phyloP scores from a whole-genome alignment of 768 basidiomycete species.

The Boletus rex-veris region DNA sequence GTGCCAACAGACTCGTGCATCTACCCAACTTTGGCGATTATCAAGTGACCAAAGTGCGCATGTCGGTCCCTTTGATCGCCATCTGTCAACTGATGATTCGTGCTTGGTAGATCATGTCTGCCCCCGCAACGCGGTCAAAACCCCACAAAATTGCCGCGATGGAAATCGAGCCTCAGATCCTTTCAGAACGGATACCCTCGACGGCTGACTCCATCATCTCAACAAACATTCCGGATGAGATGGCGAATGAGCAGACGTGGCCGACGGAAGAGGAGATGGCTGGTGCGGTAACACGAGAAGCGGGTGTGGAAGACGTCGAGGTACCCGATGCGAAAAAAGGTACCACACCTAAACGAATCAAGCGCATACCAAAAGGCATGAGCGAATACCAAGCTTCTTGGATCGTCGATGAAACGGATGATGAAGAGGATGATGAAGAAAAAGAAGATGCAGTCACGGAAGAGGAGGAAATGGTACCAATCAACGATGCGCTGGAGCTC shows the following conservation, averaged over 20 bases:
- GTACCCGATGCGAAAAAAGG: conserved; percentile 65
- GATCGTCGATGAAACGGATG: conserved; percentile 83
- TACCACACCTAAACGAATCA: conserved; percentile 78
- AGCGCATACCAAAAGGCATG: conserved; percentile 88
- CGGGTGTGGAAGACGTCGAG: conserved; percentile 14
- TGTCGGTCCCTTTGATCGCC: background rate
- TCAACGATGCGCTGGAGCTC: conserved; percentile 52
- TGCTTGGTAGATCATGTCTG: conserved; percentile 61
- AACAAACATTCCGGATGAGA: conserved; percentile 81
- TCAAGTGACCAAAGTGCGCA: conserved; percentile 69
- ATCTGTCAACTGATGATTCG: background rate
- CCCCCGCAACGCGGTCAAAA: conserved; percentile 41
- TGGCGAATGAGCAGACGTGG: conserved; percentile 97
- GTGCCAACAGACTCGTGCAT: conserved; percentile 83
- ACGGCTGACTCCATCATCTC: conserved; percentile 85
- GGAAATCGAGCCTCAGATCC: conserved; percentile 59
- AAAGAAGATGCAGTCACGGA: conserved; percentile 36
- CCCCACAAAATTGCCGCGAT: conserved; percentile 42
- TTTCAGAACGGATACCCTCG: conserved; percentile 62
- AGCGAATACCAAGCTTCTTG: conserved; percentile 97
- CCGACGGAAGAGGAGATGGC: conserved; percentile 96
- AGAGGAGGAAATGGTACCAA: conserved; percentile 62
- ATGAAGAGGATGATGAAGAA: conserved; percentile 50
- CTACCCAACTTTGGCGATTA: conserved; percentile 87
- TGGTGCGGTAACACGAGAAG: conserved; percentile 27